Evolutionary conservation across 805 yeast genomes (phyloP).

Genomic region (Sporopachydermia lactativora): DNA sequence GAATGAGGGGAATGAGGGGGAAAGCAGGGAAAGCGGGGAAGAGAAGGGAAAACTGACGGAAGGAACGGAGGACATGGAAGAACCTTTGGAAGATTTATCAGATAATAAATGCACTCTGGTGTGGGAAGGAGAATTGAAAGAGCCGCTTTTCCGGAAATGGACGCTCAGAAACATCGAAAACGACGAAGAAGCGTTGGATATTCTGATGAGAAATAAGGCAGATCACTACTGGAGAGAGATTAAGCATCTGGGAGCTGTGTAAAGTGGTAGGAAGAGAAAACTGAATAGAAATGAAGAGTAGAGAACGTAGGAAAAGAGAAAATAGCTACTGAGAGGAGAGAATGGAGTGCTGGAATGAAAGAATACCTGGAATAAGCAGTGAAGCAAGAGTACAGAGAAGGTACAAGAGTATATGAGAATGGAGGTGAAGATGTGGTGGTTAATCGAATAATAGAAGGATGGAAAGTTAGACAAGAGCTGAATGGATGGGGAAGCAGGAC

Average conservation of each 20-base stretch:
- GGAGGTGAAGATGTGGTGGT: too few relatives aligned
- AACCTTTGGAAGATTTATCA: slow-evolving; percentile 22
- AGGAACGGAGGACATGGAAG: slow-evolving; percentile 2
- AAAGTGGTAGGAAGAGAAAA: too few relatives aligned
- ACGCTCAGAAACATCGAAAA: slow-evolving; percentile 38
- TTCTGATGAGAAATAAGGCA: slow-evolving; percentile 35
- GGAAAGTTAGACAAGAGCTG: too few relatives aligned
- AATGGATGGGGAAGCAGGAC: too few relatives aligned
- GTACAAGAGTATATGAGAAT: too few relatives aligned
- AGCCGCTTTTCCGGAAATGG: slow-evolving; percentile 53
- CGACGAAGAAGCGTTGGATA: slow-evolving; percentile 35
- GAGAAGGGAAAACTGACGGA: background rate
- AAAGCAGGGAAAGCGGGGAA: slow-evolving; percentile 6
- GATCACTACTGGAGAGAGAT: slow-evolving; percentile 45
- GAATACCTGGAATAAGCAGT: too few relatives aligned
- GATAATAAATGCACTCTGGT: slow-evolving; percentile 33
- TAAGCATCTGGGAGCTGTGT: slow-evolving; percentile 9
- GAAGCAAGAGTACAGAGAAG: too few relatives aligned
- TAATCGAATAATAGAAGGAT: too few relatives aligned
- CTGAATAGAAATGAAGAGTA: too few relatives aligned
- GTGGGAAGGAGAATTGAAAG: slow-evolving; percentile 60
- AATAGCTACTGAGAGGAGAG: too few relatives aligned
- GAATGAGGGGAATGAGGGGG: slow-evolving; percentile 7
- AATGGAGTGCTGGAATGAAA: too few relatives aligned
- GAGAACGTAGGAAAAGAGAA: too few relatives aligned